Conservation (phyloP, 2,329 filamentous ascomycete species). For the Rhynchosporium graminicola region DNA sequence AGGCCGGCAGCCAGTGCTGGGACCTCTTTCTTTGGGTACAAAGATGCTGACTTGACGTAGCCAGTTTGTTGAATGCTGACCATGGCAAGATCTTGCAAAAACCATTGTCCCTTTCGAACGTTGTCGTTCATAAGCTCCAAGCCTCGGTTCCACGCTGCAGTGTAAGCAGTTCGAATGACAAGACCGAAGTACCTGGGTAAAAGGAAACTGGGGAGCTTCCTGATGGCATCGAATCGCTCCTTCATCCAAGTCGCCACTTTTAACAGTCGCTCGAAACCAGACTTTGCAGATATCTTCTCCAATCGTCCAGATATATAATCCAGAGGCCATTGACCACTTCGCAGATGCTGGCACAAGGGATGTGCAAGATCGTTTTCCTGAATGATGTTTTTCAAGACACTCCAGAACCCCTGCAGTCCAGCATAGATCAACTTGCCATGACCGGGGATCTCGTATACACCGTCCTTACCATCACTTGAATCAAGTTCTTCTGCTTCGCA, state of each 20-base stretch:
- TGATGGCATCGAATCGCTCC: constrained; percentile 82
- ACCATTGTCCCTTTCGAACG: constrained; percentile 79
- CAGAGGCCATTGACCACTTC: constrained; percentile 87
- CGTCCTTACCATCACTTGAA: constrained; percentile 75
- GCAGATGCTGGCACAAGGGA: constrained; percentile 88
- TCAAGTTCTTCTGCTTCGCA: constrained; percentile 88
- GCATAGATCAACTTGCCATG: constrained; percentile 88
- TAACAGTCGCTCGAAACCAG: constrained; percentile 62
- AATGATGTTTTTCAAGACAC: constrained; percentile 80
- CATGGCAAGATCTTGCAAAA: constrained; percentile 84
- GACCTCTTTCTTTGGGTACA: constrained; percentile 83
- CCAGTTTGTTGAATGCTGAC: constrained; percentile 91
- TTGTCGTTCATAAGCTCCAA: constrained; percentile 78
- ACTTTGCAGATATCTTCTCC: constrained; percentile 66
- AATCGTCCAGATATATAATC: constrained; percentile 84
- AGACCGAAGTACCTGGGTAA: constrained; percentile 92
- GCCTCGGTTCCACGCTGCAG: constrained; percentile 75
- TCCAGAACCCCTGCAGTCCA: constrained; percentile 99
- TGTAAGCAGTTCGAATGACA: constrained; percentile 83
- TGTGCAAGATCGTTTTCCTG: constrained; percentile 89
- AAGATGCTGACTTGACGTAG: constrained; percentile 82
- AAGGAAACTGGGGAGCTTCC: constrained; percentile 82
- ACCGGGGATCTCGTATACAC: constrained; percentile 84
- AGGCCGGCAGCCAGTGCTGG: constrained; percentile 89
- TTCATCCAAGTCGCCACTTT: constrained; percentile 76